A percentile compares a stretch with the other conserved stretches of the same genome.
These are phyloP conservation scores for Pulveroboletus sp. DNA, from an alignment of 768 basidiomycete species.

Conservation along the genomic window DNA sequence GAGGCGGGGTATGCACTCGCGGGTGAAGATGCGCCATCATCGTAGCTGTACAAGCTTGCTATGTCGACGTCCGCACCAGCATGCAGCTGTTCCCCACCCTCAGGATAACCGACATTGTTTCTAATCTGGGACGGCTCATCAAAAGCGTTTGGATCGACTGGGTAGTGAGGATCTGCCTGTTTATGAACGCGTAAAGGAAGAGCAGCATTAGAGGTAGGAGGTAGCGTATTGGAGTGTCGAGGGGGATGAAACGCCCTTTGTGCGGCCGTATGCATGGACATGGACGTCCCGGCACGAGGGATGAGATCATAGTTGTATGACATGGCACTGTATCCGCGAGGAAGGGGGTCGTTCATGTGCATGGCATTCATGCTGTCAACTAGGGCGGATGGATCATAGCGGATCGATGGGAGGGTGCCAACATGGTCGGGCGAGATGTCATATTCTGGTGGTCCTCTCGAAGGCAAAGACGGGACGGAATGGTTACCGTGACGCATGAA, in stretches of 20 bases:
- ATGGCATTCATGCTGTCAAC: constrained; percentile 53
- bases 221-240: constrained; percentile 42
- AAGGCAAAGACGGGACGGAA: constrained; percentile 45
- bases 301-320: constrained; percentile 41
- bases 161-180: constrained; percentile 29
- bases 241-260: constrained; percentile 33
- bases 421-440: constrained; percentile 24
- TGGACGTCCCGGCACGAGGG: constrained; percentile 53
- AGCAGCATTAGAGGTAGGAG: constrained; percentile 26
- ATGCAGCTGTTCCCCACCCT: constrained; percentile 20
- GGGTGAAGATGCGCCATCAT: constrained; percentile 31
- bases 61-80: constrained; percentile 35
- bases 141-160: constrained; percentile 20
- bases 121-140: constrained; percentile 19
- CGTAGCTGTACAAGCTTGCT: constrained; percentile 37
- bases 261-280: constrained; percentile 42
- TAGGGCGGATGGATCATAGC: constrained; percentile 38
- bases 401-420: constrained; percentile 36
- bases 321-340: constrained; percentile 29
- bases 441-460: constrained; percentile 34
- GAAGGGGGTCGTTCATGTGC: constrained; percentile 43
- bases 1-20: constrained; percentile 30
- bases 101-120: constrained; percentile 28
- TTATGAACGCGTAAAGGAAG: constrained; percentile 19
- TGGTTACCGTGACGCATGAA: constrained; percentile 45